Base-by-base conservation (phyloP, 768 basidiomycete genomes). In the Mycena leptocephala region DNA sequence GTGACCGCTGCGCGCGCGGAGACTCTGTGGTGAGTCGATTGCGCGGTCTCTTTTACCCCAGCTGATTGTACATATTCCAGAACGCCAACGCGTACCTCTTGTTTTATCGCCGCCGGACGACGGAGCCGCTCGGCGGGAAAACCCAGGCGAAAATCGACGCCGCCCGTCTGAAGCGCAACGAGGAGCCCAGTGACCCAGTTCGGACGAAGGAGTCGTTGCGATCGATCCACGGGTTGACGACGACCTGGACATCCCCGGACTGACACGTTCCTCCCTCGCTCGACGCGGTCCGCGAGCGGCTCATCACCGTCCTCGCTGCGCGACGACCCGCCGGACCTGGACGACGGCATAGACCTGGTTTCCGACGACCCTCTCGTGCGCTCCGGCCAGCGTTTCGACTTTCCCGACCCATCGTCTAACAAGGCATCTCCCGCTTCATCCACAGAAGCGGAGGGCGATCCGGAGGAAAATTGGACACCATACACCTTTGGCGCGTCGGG, bases 11-110 rank as follows among this genome's bases (percentile, higher is more conserved):
- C 93, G 35, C 86, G 87, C 41, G 87, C 94, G 10, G 88, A 28
- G 90, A 93, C 56, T 89, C 96, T 63, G 95, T 97, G 84, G 97
- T 97, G 83, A 85, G 96, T 90, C 33, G 35, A 62, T 80, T 30
- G 53, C 48, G 43, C 59, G 32, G 48, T 37, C 61, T 33, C 66
- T 75, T 58, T 48, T 51, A 62, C 1, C 32, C 30, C 33, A 35
- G 30, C 71, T 83, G 30, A 80, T 76, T 6, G 5, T 32, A n/a
- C 18, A 35, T 55, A 66, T 65, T 70, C 53, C 77, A 91, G 96
- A 98, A 97, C 77, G 86, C 94, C n/a, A 97, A 96, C 65, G 98
- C 98, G 1, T 99, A 99, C 83, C 89, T 99, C 5, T 88, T 99
- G 33, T 99, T 99, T 88, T 99, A 99, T 85, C 93, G 95, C 20